These are phyloP conservation scores for Posidonia oceanica DNA, from an alignment of 116 monocot species.

Conservation along the genomic window DNA sequence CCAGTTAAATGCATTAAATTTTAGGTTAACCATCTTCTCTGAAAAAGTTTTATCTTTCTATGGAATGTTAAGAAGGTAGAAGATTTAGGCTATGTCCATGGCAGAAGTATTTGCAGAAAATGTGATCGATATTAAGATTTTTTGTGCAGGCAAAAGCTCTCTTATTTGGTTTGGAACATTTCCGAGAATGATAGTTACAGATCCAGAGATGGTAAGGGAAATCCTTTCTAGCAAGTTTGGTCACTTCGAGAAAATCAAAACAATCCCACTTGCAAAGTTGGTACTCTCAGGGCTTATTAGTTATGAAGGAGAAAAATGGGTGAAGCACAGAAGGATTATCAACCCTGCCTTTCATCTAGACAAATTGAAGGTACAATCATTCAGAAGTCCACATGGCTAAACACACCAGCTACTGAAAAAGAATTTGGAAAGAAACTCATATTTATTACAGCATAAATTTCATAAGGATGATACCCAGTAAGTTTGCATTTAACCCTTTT, in stretches of 20 bases:
- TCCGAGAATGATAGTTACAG: slow-evolving; percentile 36
- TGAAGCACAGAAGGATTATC: slow-evolving; percentile 25
- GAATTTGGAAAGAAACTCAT: no score
- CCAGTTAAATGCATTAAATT: no score
- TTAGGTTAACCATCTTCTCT: no score
- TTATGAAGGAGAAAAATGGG: slow-evolving; percentile 43
- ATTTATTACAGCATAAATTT: no score
- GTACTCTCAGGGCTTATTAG: slow-evolving; percentile 12
- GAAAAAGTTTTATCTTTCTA: no score
- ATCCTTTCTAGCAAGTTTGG: slow-evolving; percentile 45
- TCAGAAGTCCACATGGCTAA: no score
- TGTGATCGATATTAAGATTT: no score
- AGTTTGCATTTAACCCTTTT: neutral
- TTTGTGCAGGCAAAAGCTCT: slow-evolving; percentile 17
- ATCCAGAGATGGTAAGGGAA: slow-evolving; percentile 36
- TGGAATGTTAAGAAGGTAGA: no score
- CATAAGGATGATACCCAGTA: no score
- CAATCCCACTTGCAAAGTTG: neutral
- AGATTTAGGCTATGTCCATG: no score
- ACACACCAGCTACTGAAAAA: no score
- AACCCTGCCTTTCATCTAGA: slow-evolving; percentile 39
- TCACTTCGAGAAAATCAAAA: slow-evolving; percentile 21
- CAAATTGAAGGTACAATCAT: slow-evolving; percentile 31
- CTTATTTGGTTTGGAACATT: slow-evolving; percentile 34
- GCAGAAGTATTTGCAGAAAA: no score